Base-by-base conservation (phyloP, 2,329 filamentous ascomycete genomes). In the Neurospora crassa region DNA sequence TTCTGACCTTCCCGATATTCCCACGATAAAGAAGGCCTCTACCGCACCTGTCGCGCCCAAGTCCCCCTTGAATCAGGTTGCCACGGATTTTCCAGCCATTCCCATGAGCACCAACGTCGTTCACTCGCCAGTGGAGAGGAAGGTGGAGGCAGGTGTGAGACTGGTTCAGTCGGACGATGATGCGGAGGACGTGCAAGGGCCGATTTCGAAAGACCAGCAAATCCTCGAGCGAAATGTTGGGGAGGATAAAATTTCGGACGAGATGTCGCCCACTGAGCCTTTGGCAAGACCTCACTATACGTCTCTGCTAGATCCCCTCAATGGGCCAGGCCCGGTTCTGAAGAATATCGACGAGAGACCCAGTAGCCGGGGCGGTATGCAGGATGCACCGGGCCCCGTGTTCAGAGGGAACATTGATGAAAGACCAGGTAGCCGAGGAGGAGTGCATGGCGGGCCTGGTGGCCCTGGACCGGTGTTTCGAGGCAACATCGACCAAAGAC, bases 71-170 rank as follows among this genome's bases (percentile, higher is more conserved):
- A 59, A 14, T 34, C 53, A 59, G 53, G 53, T 34, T 18, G 53
- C 14, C 1, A 34, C 45, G 6, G 45, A 53, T 16, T 24, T 53
- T 29, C 45, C 45, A 7, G 20, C 12, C 11, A 45, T 45, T 45
- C 6, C 45, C 20, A 53, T 53, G 45, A 6, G 14, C 12, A 24
- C 24, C 53, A 34, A 59, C 24, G 24, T 34, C 8, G 18, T 59
- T 59, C 24, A 29, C 14, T 34, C 53, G 67, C 76, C 86, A 67
- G 86, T 86, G 84, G 86, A 84, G 18, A 84, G 86, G 73, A 82
- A 84, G 77, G 82, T 87, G 4, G 85, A 87, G 76, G 84, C 84
- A 34, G 85, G 83, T 1, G 83, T 86, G 24, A 69, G 37, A 69
- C 18, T 43, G 68, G 68, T 69, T 12, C 68, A 59, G 53, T 16